These are phyloP conservation scores for Boletus rubescentipes DNA, from an alignment of 768 basidiomycete species.

Conservation along the genomic window DNA sequence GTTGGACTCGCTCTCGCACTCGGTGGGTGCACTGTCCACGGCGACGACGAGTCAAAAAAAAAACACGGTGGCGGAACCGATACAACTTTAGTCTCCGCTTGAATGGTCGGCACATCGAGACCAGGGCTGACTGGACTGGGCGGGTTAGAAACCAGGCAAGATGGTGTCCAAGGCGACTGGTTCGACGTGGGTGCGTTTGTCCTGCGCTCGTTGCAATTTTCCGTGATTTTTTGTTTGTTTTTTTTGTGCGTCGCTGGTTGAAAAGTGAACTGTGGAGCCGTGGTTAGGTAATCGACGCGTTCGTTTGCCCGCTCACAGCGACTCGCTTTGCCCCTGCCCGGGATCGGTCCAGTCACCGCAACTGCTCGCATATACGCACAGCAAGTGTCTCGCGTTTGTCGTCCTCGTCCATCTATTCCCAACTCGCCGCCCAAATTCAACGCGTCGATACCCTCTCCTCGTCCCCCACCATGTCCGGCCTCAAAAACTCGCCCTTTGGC, in stretches of 20 bases:
- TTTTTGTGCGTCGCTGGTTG: slow-evolving; percentile 24
- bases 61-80: slow-evolving; percentile 4
- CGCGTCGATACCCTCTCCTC: background rate
- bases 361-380: slow-evolving; percentile 3
- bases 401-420: background rate
- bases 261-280: slow-evolving; percentile 10
- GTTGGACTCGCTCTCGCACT: background rate
- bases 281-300: slow-evolving; percentile 35
- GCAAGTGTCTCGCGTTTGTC: background rate
- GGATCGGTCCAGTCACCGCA: slow-evolving; percentile 14
- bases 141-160: slow-evolving; percentile 14
- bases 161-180: background rate
- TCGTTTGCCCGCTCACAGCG: slow-evolving; percentile 18
- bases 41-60: slow-evolving; percentile 12
- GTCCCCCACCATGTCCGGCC: slow-evolving; percentile 54
- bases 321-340: slow-evolving; percentile 26
- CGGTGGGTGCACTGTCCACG: slow-evolving; percentile 5
- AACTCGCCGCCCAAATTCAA: background rate
- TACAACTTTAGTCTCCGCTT: slow-evolving; percentile 17
- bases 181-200: background rate
- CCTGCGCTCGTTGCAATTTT: background rate
- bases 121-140: slow-evolving; percentile 5
- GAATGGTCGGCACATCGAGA: background rate
- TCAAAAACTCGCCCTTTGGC: slow-evolving; percentile 84
- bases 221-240: slow-evolving; percentile 5